Evolutionary conservation across 257 asterid genomes (phyloP).

Genomic region (Penstemon eatonii): DNA sequence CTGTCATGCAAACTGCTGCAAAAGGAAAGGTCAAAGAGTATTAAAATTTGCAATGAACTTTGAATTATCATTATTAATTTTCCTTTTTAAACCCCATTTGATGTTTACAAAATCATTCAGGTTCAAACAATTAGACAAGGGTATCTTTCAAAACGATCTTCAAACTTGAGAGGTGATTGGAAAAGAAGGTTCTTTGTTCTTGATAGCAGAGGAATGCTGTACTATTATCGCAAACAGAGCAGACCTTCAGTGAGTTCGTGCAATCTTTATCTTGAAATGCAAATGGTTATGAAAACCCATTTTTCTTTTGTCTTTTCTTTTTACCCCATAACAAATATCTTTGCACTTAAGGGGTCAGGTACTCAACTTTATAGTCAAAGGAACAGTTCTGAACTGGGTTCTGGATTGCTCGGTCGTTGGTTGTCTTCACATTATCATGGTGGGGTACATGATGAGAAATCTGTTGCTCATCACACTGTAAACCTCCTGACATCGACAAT

Average conservation of each 20-base stretch:
- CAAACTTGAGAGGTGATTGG: conserved; percentile 98
- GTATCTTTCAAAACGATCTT: conserved; percentile 94
- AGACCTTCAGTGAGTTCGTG: conserved; percentile 82
- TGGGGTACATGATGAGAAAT: conserved; percentile 97
- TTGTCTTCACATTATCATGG: conserved; percentile 96
- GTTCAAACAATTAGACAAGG: conserved; percentile 99
- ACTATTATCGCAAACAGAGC: conserved; percentile 94
- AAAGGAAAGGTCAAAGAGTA: conserved; percentile 78
- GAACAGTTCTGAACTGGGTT: conserved; percentile 96
- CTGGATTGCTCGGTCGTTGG: conserved; percentile 97
- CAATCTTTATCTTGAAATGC: conserved; percentile 7
- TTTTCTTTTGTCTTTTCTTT: conserved; percentile 8
- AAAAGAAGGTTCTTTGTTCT: conserved; percentile 99
- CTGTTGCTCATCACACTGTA: conserved; percentile 99
- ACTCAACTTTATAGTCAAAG: conserved; percentile 87
- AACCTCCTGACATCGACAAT: conserved; percentile 96
- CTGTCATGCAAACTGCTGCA: conserved; percentile 97
- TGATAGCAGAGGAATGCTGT: conserved; percentile 99
- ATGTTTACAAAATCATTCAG: conserved; percentile 50
- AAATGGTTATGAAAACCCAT: not conserved
- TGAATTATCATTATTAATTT: conserved; percentile 3
- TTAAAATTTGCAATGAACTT: conserved; percentile 23
- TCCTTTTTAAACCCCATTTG: conserved; percentile 19
- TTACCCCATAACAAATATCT: conserved; percentile 15
- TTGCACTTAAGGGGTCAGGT: conserved; percentile 66